These are phyloP conservation scores for Pseudocercospora macadamiae DNA, from an alignment of 2,329 filamentous ascomycete species.

Conservation along the genomic window DNA sequence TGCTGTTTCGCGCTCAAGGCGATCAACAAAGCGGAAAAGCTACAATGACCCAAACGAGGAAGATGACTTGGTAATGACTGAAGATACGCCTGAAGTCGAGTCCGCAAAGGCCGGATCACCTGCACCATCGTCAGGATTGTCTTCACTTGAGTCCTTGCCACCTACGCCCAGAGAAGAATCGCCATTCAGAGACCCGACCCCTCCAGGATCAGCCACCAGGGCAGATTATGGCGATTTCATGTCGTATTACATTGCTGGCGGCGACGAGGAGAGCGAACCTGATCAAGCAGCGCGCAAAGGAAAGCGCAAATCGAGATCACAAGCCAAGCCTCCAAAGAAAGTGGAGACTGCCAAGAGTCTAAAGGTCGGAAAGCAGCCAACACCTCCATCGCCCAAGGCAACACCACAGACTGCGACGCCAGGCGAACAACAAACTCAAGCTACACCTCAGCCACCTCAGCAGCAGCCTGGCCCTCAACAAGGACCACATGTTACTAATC, in stretches of 20 bases:
- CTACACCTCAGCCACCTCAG: background rate
- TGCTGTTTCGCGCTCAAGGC: conserved; percentile 30
- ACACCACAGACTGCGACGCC: background rate
- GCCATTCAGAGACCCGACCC: conserved; percentile 25
- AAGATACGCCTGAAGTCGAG: conserved; percentile 5
- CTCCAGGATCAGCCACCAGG: conserved; percentile 12
- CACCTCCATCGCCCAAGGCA: conserved; percentile 7
- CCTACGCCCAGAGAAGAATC: conserved; percentile 23
- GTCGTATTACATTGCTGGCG: conserved; percentile 37
- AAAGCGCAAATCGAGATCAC: conserved; percentile 3
- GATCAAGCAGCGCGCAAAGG: conserved; percentile 8
- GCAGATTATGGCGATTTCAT: conserved; percentile 38
- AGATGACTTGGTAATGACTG: conserved; percentile 18
- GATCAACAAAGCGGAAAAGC: conserved; percentile 20
- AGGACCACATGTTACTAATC: background rate
- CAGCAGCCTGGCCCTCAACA: background rate
- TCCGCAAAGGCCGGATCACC: conserved; percentile 18
- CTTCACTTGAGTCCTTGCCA: conserved; percentile 27
- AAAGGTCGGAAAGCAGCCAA: conserved; percentile 4
- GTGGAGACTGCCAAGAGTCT: conserved; percentile 11
- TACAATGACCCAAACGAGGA: conserved; percentile 22
- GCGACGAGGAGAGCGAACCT: conserved; percentile 25
- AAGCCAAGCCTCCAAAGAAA: conserved; percentile 16
- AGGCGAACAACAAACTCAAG: background rate
- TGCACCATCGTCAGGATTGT: conserved; percentile 30